A percentile compares a stretch with the other conserved stretches of the same genome.
Evolutionary conservation across 495 filamentous ascomycete genomes (phyloP).

Genomic region (Aspergillus leporis): DNA sequence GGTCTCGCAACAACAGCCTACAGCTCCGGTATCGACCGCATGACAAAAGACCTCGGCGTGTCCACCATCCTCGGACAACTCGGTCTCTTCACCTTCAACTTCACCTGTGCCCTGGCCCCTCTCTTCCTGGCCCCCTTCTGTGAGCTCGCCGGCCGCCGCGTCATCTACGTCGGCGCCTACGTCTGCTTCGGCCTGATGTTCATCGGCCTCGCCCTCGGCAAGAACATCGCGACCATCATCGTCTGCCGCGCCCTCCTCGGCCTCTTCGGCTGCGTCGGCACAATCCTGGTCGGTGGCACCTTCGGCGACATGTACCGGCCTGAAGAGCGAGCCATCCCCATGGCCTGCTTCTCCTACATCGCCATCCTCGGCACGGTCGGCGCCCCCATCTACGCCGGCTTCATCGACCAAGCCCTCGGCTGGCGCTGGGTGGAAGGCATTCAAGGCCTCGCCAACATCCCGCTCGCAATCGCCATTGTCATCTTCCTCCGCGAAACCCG

Average conservation of each 20-base stretch:
- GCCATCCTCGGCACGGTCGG: conserved; percentile 75
- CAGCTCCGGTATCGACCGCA: conserved; percentile 41
- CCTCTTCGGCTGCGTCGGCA: conserved; percentile 75
- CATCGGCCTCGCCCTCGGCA: conserved; percentile 43
- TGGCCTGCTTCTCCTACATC: conserved; percentile 74
- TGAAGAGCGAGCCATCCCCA: conserved; percentile 75
- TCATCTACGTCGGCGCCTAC: conserved; percentile 42
- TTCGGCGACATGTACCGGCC: conserved; percentile 72
- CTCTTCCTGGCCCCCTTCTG: conserved; percentile 49
- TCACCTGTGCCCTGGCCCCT: conserved; percentile 41
- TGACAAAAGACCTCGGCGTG: conserved; percentile 38
- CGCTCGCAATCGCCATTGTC: conserved; percentile 52
- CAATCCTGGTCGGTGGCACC: conserved; percentile 76
- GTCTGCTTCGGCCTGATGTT: conserved; percentile 43
- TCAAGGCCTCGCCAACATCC: conserved; percentile 69
- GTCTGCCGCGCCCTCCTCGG: conserved; percentile 70
- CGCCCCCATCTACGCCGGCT: conserved; percentile 72
- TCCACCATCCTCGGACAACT: conserved; percentile 39
- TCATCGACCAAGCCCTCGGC: conserved; percentile 63
- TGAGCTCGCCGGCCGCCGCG: conserved; percentile 40
- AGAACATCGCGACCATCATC: conserved; percentile 70
- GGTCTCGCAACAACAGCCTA: conserved; percentile 51
- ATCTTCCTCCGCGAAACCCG: conserved; percentile 73
- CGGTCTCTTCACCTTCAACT: conserved; percentile 46
- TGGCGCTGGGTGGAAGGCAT: conserved; percentile 87